Conservation (phyloP, 2,329 filamentous ascomycete species). For the Graphilbum fragrans region DNA sequence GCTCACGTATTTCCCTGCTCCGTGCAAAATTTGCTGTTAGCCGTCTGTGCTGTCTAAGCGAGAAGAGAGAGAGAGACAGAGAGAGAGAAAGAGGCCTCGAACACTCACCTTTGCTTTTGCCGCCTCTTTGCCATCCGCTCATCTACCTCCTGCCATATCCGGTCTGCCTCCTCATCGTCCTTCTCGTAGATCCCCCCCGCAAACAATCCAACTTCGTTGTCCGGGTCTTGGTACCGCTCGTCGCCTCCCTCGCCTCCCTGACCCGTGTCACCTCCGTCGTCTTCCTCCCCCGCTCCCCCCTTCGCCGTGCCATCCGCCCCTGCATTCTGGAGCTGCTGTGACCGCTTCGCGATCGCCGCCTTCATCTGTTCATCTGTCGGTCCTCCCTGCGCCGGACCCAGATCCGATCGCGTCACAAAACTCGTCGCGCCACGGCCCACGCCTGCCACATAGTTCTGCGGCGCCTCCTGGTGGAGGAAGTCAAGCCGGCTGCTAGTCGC, state of each 20-base stretch:
- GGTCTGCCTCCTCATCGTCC: conserved; percentile 94
- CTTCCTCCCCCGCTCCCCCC: conserved; percentile 29
- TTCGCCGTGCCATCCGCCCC: conserved; percentile 56
- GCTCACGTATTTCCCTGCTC: conserved; percentile 79
- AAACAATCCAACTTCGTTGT: conserved; percentile 93
- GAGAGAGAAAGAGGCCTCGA: not conserved
- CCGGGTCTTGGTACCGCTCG: conserved; percentile 84
- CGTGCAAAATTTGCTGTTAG: not conserved
- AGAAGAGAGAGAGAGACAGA: conserved; percentile 7
- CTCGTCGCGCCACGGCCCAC: conserved; percentile 95
- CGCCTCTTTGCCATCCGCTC: conserved; percentile 91
- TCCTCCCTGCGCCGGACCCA: conserved; percentile 88
- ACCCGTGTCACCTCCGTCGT: conserved; percentile 45
- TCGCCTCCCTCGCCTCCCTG: conserved; percentile 47
- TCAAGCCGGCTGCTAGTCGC: conserved; percentile 31
- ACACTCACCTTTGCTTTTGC: conserved; percentile 63
- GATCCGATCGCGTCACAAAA: conserved; percentile 93
- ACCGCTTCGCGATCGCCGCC: conserved; percentile 88
- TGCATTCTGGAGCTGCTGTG: conserved; percentile 53
- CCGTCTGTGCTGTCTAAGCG: not conserved
- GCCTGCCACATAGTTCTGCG: conserved; percentile 87
- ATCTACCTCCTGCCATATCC: conserved; percentile 90
- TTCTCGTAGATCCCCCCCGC: conserved; percentile 93
- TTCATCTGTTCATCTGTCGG: conserved; percentile 98
- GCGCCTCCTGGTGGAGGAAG: conserved; percentile 77